Evolutionary conservation across 108 stramenopile species (phyloP).

Genomic region (Fragilaria radians): DNA sequence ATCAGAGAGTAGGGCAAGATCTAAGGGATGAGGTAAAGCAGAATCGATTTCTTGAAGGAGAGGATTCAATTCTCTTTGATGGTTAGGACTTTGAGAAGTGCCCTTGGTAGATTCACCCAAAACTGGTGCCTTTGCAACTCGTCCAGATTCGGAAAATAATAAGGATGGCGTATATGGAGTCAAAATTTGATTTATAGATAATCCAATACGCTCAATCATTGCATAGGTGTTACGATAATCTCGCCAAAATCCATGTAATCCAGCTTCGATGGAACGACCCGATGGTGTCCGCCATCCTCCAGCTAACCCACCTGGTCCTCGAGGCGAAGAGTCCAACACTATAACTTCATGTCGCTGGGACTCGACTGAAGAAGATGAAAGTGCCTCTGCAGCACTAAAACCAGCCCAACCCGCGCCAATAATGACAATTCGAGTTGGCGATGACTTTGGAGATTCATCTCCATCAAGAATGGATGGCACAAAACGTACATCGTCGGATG

Average conservation of each 20-base stretch:
- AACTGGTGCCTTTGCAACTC: constrained; percentile 71
- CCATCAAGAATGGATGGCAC: too few species aligned
- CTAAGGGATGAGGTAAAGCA: constrained; percentile 64
- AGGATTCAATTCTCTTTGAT: constrained; percentile 5
- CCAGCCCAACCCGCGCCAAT: constrained; percentile 86
- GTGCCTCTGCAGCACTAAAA: constrained; percentile 47
- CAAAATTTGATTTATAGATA: constrained; percentile 60
- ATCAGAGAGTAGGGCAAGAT: constrained; percentile 62
- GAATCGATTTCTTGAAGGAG: constrained; percentile 20
- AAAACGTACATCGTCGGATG: too few species aligned
- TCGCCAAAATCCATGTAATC: constrained; percentile 85
- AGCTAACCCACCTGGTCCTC: constrained; percentile 57
- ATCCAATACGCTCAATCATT: constrained; percentile 54
- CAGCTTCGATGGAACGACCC: constrained; percentile 60
- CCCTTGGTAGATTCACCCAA: constrained; percentile 5
- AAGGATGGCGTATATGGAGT: constrained; percentile 61
- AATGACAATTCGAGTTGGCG: constrained; percentile 45
- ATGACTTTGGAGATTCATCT: too few species aligned
- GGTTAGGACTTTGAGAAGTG: background rate
- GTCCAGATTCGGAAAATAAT: constrained; percentile 56
- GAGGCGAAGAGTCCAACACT: constrained; percentile 61
- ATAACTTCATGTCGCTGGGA: constrained; percentile 32
- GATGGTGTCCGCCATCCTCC: constrained; percentile 48
- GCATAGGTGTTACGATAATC: constrained; percentile 80
- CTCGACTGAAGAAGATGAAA: constrained; percentile 5